Base-by-base conservation (phyloP, 202 grass and related monocot genomes). In the Setaria viridis region DNA sequence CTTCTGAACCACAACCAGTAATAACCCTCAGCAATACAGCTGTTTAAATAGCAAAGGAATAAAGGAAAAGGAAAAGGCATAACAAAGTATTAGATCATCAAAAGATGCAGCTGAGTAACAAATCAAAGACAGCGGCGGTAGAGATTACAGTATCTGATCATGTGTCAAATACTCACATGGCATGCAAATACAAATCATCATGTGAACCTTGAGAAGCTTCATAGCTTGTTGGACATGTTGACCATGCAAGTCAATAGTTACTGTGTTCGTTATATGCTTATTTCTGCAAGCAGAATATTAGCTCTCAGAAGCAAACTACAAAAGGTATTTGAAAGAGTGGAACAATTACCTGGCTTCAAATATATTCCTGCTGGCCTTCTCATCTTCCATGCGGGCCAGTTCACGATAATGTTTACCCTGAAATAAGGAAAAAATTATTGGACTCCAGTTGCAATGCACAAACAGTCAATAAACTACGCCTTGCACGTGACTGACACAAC, bases 171-270 rank as follows among this genome's bases (percentile, higher is more conserved):
- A 85, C 97, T 94, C 90, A 99, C 97, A 94, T 82, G 93, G 94
- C 82, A 94, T 86, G 85, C 88, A 99, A 29, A 74, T 66, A 66
- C 93, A 99, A 21, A 84, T 49, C 39, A 96, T 79, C 62, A 99
- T 89, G 87, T 99, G 88, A 58, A 92, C 46, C 81, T 96, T 99
- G 53, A 99, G 85, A 86, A 99, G 88, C n/a, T 30, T 80, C 69
- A 94, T 96, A 50, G 93, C 97, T 91, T 91, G 88, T 72, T 99
- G 89, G 39, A 94, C 82, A 93, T 99, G 97, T 78, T 96, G 93
- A 43, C 97, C 97, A 53, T 99, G 97, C 70, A 99, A 73, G 80
- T 96, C 97, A 6, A 99, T 96, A 59, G 97, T 99, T 20, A 99
- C 68, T 0, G 84, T 96, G 35, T 99, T 99, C 1, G 77, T 99